Conservation (phyloP, 202 grass and related monocot species). For the Setaria italica region DNA sequence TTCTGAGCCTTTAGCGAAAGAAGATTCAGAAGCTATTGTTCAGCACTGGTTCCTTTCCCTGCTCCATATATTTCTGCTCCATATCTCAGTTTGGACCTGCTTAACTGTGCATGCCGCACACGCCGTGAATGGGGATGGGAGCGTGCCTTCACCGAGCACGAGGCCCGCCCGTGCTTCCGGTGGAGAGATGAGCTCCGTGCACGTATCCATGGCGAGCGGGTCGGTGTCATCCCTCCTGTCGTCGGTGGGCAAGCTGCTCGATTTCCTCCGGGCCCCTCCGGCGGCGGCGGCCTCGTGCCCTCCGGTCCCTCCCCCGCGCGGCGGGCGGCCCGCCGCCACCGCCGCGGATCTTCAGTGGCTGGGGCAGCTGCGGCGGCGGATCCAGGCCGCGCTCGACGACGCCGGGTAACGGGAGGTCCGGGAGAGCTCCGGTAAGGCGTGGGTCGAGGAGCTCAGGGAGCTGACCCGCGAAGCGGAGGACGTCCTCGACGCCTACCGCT, state of each 20-base stretch:
- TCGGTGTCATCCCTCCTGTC: constrained; percentile 38
- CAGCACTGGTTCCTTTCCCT: too few relatives aligned
- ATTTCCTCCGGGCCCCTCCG: background rate
- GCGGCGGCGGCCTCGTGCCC: background rate
- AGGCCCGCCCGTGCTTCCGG: too few relatives aligned
- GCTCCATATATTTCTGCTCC: too few relatives aligned
- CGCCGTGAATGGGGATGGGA: too few relatives aligned
- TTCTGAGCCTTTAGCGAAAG: too few relatives aligned
- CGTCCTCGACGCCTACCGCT: constrained; percentile 40
- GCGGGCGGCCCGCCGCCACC: background rate
- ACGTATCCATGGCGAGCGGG: constrained; percentile 27
- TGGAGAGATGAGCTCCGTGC: too few relatives aligned
- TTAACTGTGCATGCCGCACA: too few relatives aligned
- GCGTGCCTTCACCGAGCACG: too few relatives aligned
- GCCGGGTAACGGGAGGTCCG: constrained; percentile 37
- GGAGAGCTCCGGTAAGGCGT: constrained; percentile 34
- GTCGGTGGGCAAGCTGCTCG: constrained; percentile 34
- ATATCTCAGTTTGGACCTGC: too few relatives aligned
- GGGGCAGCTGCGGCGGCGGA: constrained; percentile 41
- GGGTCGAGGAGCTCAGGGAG: constrained; percentile 44
- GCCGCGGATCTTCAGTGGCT: background rate
- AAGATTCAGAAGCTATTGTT: too few relatives aligned
- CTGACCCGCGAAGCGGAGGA: constrained; percentile 49
- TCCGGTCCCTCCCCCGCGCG: background rate
- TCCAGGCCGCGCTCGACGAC: constrained; percentile 39